Evolutionary conservation across 208 protist species (phyloP).

Genomic region (Trypanosoma cruzi): DNA sequence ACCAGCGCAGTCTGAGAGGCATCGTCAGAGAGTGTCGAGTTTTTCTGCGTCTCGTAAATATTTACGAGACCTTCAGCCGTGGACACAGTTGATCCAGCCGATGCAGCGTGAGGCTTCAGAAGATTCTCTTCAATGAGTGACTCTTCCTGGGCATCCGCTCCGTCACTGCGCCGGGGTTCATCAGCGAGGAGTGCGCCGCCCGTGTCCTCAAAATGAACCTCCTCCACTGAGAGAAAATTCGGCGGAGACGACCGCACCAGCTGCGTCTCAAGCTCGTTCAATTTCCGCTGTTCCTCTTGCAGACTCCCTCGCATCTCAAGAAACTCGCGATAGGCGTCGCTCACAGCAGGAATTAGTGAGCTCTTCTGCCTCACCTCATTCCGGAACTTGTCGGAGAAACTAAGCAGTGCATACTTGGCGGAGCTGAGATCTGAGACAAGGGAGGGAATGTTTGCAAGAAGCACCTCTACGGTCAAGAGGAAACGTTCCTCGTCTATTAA

Average conservation of each 20-base stretch:
- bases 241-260: constrained; percentile 47
- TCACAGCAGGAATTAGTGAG: constrained; percentile 54
- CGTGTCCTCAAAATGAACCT: not conserved
- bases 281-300: constrained; percentile 30
- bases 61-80: not conserved
- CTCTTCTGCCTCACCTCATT: constrained; percentile 78
- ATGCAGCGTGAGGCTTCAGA: not conserved
- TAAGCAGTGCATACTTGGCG: constrained; percentile 72
- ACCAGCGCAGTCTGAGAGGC: constrained; percentile 25
- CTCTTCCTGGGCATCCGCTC: not conserved
- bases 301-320: constrained; percentile 24
- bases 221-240: constrained; percentile 32
- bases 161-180: not conserved
- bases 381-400: constrained; percentile 62
- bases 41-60: not conserved
- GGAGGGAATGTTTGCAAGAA: constrained; percentile 65
- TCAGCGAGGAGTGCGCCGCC: too few relatives aligned
- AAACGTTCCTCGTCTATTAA: constrained; percentile 40
- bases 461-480: constrained; percentile 56
- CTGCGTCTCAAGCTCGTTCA: constrained; percentile 49
- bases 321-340: constrained; percentile 42
- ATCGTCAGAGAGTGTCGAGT: not conserved
- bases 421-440: constrained; percentile 66
- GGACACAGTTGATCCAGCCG: not conserved
- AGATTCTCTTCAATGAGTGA: not conserved